A percentile compares a stretch with the other conserved stretches of the same genome.
These are phyloP conservation scores for Aspergillus ruber DNA, from an alignment of 2,329 filamentous ascomycete genomes.

Conservation along the genomic window DNA sequence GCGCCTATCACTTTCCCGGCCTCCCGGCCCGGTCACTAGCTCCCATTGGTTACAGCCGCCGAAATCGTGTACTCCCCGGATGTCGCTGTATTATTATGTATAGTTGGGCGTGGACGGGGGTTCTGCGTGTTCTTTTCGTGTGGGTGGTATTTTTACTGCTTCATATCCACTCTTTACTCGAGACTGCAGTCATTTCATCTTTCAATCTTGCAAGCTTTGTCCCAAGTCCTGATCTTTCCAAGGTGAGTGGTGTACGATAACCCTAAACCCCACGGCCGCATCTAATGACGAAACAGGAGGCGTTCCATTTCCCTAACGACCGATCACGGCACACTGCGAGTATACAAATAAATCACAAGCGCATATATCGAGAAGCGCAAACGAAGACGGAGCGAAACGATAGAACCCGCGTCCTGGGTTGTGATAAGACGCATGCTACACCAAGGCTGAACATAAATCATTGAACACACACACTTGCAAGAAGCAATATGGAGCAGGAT, in stretches of 20 bases:
- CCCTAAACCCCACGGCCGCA: neutral
- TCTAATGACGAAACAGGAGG: neutral
- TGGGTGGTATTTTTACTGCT: neutral
- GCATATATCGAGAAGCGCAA: neutral
- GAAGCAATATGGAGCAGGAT: constrained; percentile 18
- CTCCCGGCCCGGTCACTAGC: neutral
- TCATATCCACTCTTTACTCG: no score
- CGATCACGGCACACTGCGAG: neutral
- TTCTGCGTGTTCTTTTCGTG: neutral
- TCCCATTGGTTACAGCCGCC: neutral
- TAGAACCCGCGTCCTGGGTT: neutral
- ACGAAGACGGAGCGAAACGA: neutral
- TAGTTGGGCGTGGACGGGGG: neutral
- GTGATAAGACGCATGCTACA: neutral
- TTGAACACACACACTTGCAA: neutral
- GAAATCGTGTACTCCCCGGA: neutral
- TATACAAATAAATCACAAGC: neutral
- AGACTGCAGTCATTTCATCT: neutral
- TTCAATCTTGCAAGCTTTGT: neutral
- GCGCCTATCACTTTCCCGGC: neutral
- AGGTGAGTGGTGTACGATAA: neutral
- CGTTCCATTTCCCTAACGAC: neutral
- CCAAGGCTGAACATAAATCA: neutral
- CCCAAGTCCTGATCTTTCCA: neutral
- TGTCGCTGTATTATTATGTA: neutral